phyloP scores from a whole-genome alignment of 2,329 filamentous ascomycete genomes.

The Nannizziopsis arthrosporioides region DNA sequence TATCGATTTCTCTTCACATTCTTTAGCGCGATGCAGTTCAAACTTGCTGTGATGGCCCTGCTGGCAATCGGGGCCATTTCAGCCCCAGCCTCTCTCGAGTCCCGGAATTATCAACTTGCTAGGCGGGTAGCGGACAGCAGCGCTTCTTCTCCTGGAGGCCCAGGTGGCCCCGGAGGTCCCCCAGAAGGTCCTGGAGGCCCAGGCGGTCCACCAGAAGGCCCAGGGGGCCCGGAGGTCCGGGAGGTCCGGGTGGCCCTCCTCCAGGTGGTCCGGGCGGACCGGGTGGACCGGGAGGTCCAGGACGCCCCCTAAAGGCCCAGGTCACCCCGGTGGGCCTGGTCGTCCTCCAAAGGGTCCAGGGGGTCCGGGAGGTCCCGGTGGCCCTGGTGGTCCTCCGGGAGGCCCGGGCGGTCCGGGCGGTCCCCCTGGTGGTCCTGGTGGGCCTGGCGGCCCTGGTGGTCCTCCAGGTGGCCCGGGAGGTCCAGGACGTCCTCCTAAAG shows the following conservation, averaged over 20 bases:
- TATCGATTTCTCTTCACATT: neutral
- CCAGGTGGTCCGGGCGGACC: neutral
- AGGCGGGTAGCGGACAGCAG: neutral
- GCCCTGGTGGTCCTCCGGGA: no score
- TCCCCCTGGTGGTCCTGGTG: no score
- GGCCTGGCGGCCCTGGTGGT: no score
- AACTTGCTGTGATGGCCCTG: constrained; percentile 6
- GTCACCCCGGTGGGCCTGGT: neutral
- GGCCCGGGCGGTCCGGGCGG: no score
- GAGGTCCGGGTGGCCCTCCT: neutral
- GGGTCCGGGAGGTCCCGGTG: neutral
- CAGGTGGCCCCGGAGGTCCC: neutral
- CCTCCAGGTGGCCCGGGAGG: no score
- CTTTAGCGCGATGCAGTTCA: constrained; percentile 1
- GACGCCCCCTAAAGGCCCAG: neutral
- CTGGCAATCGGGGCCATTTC: constrained; percentile 8
- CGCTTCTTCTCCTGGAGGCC: neutral
- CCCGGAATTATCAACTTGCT: neutral
- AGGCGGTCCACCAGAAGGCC: neutral
- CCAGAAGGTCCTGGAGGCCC: neutral
- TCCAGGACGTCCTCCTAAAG: no score
- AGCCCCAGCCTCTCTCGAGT: neutral
- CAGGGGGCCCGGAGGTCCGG: neutral
- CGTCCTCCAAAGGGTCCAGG: constrained; percentile 1
- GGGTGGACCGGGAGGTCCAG: neutral